Evolutionary conservation across 441 rosid genomes (phyloP).

Genomic region (Rhodomyrtus psidioides): DNA sequence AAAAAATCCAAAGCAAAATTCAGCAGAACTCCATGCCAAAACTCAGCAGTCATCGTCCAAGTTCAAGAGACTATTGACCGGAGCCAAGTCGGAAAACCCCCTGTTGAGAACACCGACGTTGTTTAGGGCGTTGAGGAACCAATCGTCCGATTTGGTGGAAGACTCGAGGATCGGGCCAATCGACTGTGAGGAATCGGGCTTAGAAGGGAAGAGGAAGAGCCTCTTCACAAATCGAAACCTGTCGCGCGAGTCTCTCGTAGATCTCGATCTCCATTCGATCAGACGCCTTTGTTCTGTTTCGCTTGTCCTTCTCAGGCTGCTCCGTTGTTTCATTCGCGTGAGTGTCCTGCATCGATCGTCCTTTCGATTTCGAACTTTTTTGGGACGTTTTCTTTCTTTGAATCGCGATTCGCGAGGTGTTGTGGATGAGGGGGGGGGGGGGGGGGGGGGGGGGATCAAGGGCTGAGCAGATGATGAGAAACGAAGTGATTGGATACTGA

Average conservation of each 20-base stretch:
- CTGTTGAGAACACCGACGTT: too few relatives aligned
- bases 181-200: too few relatives aligned
- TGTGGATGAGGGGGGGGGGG: too few relatives aligned
- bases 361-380: background rate
- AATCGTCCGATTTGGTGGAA: too few relatives aligned
- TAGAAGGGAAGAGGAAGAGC: too few relatives aligned
- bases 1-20: too few relatives aligned
- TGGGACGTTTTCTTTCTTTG: background rate
- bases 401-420: background rate
- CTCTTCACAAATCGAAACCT: background rate
- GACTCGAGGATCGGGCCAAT: too few relatives aligned
- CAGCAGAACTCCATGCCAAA: too few relatives aligned
- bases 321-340: background rate
- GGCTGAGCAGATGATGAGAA: constrained; percentile 49
- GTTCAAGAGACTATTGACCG: too few relatives aligned
- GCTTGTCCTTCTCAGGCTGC: background rate
- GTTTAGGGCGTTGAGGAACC: too few relatives aligned
- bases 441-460: background rate
- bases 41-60: too few relatives aligned
- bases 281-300: background rate
- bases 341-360: background rate
- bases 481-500: constrained; percentile 16
- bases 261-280: background rate
- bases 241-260: background rate
- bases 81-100: too few relatives aligned